A percentile compares a stretch with the other conserved stretches of the same genome.
These are phyloP conservation scores for Sindora glabra DNA, from an alignment of 306 rosid species.

Conservation along the genomic window DNA sequence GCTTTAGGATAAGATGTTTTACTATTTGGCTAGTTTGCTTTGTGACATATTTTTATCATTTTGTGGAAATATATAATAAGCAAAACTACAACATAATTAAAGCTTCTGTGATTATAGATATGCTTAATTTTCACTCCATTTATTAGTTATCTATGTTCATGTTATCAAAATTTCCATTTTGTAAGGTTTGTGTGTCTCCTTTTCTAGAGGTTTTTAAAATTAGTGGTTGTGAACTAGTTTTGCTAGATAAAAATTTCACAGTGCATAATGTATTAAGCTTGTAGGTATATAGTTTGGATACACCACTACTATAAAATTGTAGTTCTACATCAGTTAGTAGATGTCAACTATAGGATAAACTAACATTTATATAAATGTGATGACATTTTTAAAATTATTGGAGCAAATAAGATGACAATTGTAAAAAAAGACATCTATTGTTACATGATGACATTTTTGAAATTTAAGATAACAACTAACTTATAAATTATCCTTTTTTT, in stretches of 20 bases:
- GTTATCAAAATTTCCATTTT: not conserved
- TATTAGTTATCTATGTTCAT: no score
- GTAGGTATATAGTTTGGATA: slow-evolving; percentile 93
- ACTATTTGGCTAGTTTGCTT: slow-evolving; percentile 17
- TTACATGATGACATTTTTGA: no score
- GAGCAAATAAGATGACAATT: no score
- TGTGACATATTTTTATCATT: slow-evolving; percentile 91
- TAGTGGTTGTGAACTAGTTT: slow-evolving; percentile 5
- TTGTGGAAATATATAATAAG: slow-evolving; percentile 63
- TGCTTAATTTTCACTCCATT: slow-evolving; percentile 7
- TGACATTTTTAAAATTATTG: no score
- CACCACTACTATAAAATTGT: no score
- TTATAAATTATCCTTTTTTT: no score
- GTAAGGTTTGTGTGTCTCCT: not conserved
- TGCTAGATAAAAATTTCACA: slow-evolving; percentile 10
- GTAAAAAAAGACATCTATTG: no score
- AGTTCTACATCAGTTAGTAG: no score
- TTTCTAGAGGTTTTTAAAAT: not conserved
- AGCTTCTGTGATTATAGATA: slow-evolving; percentile 63
- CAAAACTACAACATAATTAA: slow-evolving; percentile 56
- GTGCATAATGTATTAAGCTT: no score
- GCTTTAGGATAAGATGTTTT: slow-evolving; percentile 15
- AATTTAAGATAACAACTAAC: no score
- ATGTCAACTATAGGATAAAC: no score
- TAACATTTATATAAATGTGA: no score